Base-by-base conservation (phyloP, 2,329 filamentous ascomycete species). In the Talaromyces verruculosus region DNA sequence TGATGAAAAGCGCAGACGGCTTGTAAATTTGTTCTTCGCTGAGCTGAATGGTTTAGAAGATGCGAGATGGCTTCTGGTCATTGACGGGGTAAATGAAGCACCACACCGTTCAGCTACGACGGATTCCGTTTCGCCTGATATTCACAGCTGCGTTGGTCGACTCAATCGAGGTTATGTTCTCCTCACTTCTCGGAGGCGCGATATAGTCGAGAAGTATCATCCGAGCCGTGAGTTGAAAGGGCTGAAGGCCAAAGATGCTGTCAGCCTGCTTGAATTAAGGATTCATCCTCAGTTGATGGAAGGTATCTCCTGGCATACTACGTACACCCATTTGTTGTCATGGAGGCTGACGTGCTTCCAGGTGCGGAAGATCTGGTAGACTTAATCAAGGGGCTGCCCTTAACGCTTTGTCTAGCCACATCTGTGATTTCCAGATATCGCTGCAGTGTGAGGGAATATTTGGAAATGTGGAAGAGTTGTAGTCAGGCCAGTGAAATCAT, bases 101-200 rank as follows among this genome's bases (percentile, higher is more conserved):
- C 17, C 15, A 15, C 39, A 17, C 6, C 39, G 39, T 43, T 43
- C 17, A 43, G 17, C 39, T n/a, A 2, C 15, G 15, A 43, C n/a
- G 15, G 39, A 43, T 43, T 8, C 17, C 39, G 15, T n/a, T n/a
- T 43, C 39, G n/a, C 17, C 3, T n/a, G 51, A 55, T n/a, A 55
- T 55, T 55, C 51, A 55, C 51, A 19, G 51, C 28, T 55, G 4
- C 51, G 6, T 55, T 30, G n/a, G 51, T 19, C 35, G 28, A 55
- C 51, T 55, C 28, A 25, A 55, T 33, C 22, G 51, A 55, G 51
- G 51, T 4, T 55, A 55, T 55, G 25, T 55, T 55, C 51, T 57
- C n/a, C 51, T 57, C 51, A 57, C 28, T 37, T 57, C 51, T 33
- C 51, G 51, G 17, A 57, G 51, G 11, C 51, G 51, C 30, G 51